Conservation (phyloP, 1,284 basidiomycete species). For the Garcileccinum viscosum region DNA sequence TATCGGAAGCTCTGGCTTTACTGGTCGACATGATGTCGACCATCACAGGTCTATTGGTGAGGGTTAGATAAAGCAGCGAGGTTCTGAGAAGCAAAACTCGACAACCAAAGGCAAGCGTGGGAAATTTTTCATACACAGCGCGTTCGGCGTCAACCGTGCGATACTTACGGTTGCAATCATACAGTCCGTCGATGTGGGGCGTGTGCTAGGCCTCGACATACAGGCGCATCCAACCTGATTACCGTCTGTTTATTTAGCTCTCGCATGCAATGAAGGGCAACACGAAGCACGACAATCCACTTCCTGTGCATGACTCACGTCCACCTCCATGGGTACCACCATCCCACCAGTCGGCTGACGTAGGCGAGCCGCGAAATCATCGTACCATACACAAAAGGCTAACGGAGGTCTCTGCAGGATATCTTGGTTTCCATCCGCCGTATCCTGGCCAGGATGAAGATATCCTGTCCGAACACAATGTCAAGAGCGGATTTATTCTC, state of each 20-base stretch:
- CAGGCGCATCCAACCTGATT: background rate
- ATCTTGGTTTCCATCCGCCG: slow-evolving; percentile 86
- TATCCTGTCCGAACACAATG: slow-evolving; percentile 73
- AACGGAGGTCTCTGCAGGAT: slow-evolving; percentile 56
- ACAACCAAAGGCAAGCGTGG: no score
- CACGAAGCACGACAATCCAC: slow-evolving; percentile 39
- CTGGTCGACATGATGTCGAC: no score
- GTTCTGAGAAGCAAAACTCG: no score
- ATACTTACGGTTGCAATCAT: no score
- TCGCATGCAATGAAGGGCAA: background rate
- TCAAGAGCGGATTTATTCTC: slow-evolving; percentile 80
- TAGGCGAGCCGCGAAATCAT: slow-evolving; percentile 52
- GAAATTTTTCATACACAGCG: no score
- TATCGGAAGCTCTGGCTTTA: no score
- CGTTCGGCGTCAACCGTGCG: no score
- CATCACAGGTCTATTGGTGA: no score
- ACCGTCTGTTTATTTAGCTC: background rate
- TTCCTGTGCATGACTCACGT: slow-evolving; percentile 66
- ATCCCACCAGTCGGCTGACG: slow-evolving; percentile 67
- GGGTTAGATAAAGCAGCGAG: no score
- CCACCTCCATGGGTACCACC: slow-evolving; percentile 77
- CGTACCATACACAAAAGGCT: slow-evolving; percentile 2
- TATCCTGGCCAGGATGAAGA: slow-evolving; percentile 87
- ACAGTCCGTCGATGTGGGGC: background rate
- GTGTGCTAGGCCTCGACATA: background rate